Conservation (phyloP, 2,329 filamentous ascomycete genomes). For the Colletotrichum aenigma region DNA sequence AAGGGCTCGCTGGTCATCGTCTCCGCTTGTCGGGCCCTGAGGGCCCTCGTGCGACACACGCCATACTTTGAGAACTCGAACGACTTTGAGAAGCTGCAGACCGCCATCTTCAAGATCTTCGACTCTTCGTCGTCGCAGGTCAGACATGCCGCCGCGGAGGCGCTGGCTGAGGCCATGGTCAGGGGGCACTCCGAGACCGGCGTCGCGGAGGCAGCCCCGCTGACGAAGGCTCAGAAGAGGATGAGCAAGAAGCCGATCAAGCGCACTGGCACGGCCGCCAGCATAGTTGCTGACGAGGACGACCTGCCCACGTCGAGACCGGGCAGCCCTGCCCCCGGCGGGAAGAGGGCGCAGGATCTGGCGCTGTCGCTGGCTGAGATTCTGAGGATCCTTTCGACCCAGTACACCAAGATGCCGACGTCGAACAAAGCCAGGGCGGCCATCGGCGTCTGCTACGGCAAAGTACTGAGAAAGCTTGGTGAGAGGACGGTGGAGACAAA, state of each 20-base stretch:
- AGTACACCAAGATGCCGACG: slow-evolving; percentile 80
- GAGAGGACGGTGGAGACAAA: slow-evolving; percentile 83
- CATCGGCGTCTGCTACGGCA: slow-evolving; percentile 86
- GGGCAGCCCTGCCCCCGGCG: slow-evolving; percentile 72
- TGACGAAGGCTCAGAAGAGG: slow-evolving; percentile 74
- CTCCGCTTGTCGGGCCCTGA: slow-evolving; percentile 79
- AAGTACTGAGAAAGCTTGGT: slow-evolving; percentile 77
- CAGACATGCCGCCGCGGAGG: slow-evolving; percentile 84
- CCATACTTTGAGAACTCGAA: slow-evolving; percentile 84
- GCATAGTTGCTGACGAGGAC: slow-evolving; percentile 74
- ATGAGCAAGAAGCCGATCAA: slow-evolving; percentile 64
- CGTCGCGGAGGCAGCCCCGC: slow-evolving; percentile 46
- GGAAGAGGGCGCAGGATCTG: slow-evolving; percentile 74
- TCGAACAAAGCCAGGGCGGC: slow-evolving; percentile 82
- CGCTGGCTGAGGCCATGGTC: slow-evolving; percentile 81
- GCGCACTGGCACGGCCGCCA: slow-evolving; percentile 63
- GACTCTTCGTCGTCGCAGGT: slow-evolving; percentile 79
- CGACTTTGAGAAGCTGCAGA: slow-evolving; percentile 90
- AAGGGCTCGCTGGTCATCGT: slow-evolving; percentile 84
- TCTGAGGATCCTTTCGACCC: slow-evolving; percentile 76
- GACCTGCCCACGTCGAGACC: slow-evolving; percentile 66
- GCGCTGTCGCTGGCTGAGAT: slow-evolving; percentile 79
- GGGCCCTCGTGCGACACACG: slow-evolving; percentile 73
- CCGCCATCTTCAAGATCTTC: slow-evolving; percentile 82
- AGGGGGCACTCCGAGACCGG: slow-evolving; percentile 75